Evolutionary conservation across 305 asterid genomes (phyloP), one percentile per base, ranked within the genome.

Genomic region (Petunia hybrid): DNA sequence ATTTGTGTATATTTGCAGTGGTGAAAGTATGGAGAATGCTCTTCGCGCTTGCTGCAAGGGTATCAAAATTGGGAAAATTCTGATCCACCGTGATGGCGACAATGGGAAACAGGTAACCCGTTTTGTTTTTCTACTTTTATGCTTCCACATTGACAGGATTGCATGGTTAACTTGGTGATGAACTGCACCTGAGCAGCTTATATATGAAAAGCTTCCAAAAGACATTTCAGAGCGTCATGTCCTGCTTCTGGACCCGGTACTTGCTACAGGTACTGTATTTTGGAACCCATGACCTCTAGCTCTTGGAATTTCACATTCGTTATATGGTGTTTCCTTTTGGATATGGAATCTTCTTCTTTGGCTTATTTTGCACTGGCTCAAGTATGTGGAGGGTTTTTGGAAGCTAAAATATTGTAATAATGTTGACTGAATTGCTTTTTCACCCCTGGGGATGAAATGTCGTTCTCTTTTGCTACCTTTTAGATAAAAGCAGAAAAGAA

Each of bases 21-120:
- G 99, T 70, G 98, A 96, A 87, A 94, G 99, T 87, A 96, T 96
- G 99, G 99, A 96, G 88, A 96, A 96, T 63, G 99, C 99, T 71
- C 82, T 94, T 77, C 97, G 99, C 56, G 99, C 99, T 84, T 96
- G 99, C 85, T 96, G 99, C 91, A 96, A 96, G 88, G 98, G 99
- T 83, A 94, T 96, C 74, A 96, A 96, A 88, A 96, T 96, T 38
- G 99, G 99, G 83, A 96, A 96, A 87, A 94, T 96, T 71, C 88
- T 94, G 88, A 96, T 96, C 83, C 98, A 94, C 84, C 98, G 99
- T 45, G 98, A 89, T 77, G 99, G 99, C 41, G 99, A 96, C 87
- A 86, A 96, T 85, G 99, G 99, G 87, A 90, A 94, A 80, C 99
- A 96, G 98, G 99, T 96, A 57, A 69, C 39, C 10, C 7, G 1